Base-by-base conservation (phyloP, 1,284 basidiomycete genomes). In the Stygiomarasmius scandens region DNA sequence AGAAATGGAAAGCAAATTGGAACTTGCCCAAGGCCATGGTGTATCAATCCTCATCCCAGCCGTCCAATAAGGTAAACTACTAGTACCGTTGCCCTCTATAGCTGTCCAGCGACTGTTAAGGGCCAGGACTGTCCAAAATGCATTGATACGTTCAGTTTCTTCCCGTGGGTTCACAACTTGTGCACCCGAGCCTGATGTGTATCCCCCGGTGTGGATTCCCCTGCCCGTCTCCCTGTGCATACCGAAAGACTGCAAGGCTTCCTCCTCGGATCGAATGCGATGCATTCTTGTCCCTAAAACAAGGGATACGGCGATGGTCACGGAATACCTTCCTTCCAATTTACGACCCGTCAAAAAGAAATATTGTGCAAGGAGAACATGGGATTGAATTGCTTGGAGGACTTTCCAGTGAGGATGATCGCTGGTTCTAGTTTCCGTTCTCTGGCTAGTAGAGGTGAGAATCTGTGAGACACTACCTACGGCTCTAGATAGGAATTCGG, bases 381-480 rank as follows among this genome's bases (percentile, higher is more conserved):
- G 32, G 8, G 57, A 49, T 52, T 61, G 60, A 14, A 61, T 38
- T 2, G 55, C 56, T 44, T 60, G 51, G 3, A 60, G 27, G 20
- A 60, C 49, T 23, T 20, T 53, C 10, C 69, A 64, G 2, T 54
- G 41, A 8, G 58, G 52, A 22, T 60, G 55, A 10, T 14, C 20
- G 14, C 38, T 47, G 12, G 58, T 65, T 55, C 62, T 63, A 48
- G 6, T 32, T 11, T 63, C 63, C 9, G 64, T 57, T 10, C 69
- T 62, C 27, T 68, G 65, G 23, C 64, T 62, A 14, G 55, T 61
- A 69, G 69, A 32, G 64, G 6, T 32, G 5, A 48, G 74, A 59
- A 2, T 50, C 20, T 51, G 51, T 22, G 52, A 53, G 4, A 49
- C 25, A 44, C 43, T 27, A 6, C 25, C 52, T 22, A 32, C n/a